phyloP scores from a whole-genome alignment of 2,329 filamentous ascomycete species.

The Pseudogymnoascus sp. region DNA sequence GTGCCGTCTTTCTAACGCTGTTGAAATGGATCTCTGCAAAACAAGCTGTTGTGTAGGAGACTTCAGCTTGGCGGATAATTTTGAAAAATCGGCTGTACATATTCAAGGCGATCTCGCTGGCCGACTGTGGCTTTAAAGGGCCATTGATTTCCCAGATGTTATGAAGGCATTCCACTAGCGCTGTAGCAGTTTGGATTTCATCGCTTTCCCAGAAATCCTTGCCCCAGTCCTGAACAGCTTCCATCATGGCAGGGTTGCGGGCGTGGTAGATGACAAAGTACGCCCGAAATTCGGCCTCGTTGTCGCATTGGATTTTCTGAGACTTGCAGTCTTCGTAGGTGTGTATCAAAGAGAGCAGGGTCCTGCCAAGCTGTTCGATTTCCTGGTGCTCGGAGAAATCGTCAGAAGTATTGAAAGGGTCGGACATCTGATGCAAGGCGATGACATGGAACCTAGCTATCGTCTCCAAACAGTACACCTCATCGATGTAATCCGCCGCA shows the following conservation, averaged over 20 bases:
- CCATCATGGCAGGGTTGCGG: slow-evolving; percentile 47
- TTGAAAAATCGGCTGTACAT: slow-evolving; percentile 49
- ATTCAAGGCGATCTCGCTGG: slow-evolving; percentile 36
- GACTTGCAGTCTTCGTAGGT: slow-evolving; percentile 57
- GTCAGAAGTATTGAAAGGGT: slow-evolving; percentile 45
- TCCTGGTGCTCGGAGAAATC: slow-evolving; percentile 61
- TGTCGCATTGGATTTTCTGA: slow-evolving; percentile 49
- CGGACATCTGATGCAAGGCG: slow-evolving; percentile 54
- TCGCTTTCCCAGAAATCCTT: slow-evolving; percentile 47
- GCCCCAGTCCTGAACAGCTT: slow-evolving; percentile 49
- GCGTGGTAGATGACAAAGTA: slow-evolving; percentile 58
- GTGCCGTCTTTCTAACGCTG: slow-evolving; percentile 48
- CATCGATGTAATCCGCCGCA: slow-evolving; percentile 40
- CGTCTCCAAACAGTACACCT: slow-evolving; percentile 57
- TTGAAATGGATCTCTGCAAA: slow-evolving; percentile 62
- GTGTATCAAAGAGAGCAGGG: slow-evolving; percentile 56
- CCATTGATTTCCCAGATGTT: slow-evolving; percentile 50
- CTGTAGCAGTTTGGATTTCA: slow-evolving; percentile 53
- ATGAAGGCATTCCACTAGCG: slow-evolving; percentile 52
- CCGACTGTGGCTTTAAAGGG: slow-evolving; percentile 40
- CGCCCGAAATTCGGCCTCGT: slow-evolving; percentile 58
- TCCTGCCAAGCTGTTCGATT: slow-evolving; percentile 58
- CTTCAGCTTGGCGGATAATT: slow-evolving; percentile 46
- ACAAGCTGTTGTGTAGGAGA: slow-evolving; percentile 64
- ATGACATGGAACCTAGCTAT: slow-evolving; percentile 61